Conservation (phyloP, 2,329 filamentous ascomycete genomes). For the Achaetomium macrosporum region DNA sequence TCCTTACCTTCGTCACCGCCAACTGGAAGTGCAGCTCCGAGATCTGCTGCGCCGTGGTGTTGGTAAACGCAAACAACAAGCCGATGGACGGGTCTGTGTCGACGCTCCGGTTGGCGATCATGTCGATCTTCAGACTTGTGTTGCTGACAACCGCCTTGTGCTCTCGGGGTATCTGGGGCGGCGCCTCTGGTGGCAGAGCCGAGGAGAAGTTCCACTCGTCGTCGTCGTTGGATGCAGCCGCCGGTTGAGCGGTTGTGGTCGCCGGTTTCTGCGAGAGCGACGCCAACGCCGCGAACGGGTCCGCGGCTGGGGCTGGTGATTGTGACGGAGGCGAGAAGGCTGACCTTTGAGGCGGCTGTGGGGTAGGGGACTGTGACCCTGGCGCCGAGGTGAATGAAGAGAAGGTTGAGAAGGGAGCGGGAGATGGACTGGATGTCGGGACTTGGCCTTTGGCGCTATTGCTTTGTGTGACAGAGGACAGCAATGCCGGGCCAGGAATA, state of each 20-base stretch:
- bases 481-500: conserved; percentile 57
- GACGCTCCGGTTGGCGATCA: conserved; percentile 59
- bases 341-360: conserved; percentile 45
- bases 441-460: conserved; percentile 49
- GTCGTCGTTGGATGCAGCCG: conserved; percentile 51
- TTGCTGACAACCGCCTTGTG: conserved; percentile 64
- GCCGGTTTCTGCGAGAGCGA: conserved; percentile 34
- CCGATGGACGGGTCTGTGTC: conserved; percentile 53
- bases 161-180: conserved; percentile 45
- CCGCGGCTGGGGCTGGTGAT: conserved; percentile 33
- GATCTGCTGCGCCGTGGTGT: conserved; percentile 65
- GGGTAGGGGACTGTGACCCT: conserved; percentile 46
- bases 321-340: conserved; percentile 39
- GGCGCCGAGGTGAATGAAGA: conserved; percentile 50
- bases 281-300: conserved; percentile 50
- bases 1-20: conserved; percentile 80
- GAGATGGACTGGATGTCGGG: conserved; percentile 36
- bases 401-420: conserved; percentile 44
- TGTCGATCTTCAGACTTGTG: conserved; percentile 64
- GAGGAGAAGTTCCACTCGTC: conserved; percentile 96
- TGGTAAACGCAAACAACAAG: conserved; percentile 77
- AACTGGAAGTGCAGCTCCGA: conserved; percentile 83
- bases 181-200: conserved; percentile 59
- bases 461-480: conserved; percentile 58
- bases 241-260: conserved; percentile 31